phyloP scores from a whole-genome alignment of 148 eudicot genomes.

The Rhododendron ovatum region DNA sequence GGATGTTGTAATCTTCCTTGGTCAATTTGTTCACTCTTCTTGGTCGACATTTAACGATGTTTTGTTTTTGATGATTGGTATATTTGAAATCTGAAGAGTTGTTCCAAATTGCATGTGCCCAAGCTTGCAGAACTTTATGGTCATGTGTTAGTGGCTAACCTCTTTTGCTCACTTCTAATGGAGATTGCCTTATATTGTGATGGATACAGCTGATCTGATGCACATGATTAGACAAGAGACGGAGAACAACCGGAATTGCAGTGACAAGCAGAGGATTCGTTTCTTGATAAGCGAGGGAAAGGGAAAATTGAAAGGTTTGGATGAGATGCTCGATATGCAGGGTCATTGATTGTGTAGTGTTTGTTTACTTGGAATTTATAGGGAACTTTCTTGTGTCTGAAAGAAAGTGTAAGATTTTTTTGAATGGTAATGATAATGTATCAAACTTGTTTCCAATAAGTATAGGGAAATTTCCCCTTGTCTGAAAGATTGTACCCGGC shows the following conservation, averaged over 20 bases:
- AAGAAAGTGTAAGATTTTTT: background rate
- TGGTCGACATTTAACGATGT: background rate
- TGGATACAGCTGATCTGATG: conserved; percentile 58
- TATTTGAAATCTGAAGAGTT: background rate
- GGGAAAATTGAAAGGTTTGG: conserved; percentile 60
- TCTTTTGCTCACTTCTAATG: background rate
- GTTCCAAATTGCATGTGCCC: background rate
- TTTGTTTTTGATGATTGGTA: background rate
- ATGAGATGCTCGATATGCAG: conserved; percentile 98
- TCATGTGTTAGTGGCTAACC: background rate
- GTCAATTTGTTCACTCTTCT: background rate
- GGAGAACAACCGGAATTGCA: conserved; percentile 66
- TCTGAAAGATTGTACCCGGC: no score
- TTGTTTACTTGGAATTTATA: background rate
- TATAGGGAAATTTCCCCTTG: background rate
- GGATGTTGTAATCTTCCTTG: background rate
- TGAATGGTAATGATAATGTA: background rate
- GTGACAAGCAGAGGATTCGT: conserved; percentile 74
- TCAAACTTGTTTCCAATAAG: background rate
- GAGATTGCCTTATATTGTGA: background rate
- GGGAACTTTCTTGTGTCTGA: background rate
- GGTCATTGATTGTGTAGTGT: conserved; percentile 36
- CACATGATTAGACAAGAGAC: conserved; percentile 70
- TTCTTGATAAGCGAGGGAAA: conserved; percentile 72
- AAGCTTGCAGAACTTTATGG: background rate